Percentiles rank a stretch among this genome's conserved stretches.
Conservation (phyloP, 768 basidiomycete species). For the Glaciozyma antarctica region DNA sequence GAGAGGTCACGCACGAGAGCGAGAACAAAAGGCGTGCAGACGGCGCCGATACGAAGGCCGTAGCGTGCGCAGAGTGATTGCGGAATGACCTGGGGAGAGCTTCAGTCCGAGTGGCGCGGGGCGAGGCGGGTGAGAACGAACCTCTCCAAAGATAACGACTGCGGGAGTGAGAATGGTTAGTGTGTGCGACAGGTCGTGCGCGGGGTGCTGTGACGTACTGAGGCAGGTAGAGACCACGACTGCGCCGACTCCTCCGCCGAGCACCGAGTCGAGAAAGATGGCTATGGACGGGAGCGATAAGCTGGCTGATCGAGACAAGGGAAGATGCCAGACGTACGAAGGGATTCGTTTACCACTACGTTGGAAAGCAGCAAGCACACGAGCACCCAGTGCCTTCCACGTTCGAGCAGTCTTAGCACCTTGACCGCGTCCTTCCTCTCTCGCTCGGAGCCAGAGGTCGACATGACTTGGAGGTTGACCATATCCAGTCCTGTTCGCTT, state of each 20-base stretch:
- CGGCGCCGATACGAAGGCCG: conserved; percentile 65
- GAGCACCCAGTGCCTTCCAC: conserved; percentile 84
- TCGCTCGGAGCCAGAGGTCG: conserved; percentile 26
- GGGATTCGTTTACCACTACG: conserved; percentile 49
- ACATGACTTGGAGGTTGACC: conserved; percentile 31
- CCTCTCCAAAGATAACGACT: conserved; percentile 44
- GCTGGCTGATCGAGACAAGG: not conserved
- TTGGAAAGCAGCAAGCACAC: conserved; percentile 83
- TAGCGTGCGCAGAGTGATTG: conserved; percentile 86
- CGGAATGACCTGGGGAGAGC: conserved; percentile 65
- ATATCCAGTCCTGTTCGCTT: conserved; percentile 8
- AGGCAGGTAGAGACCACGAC: conserved; percentile 74
- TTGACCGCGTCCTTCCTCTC: conserved; percentile 39
- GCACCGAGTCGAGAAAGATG: conserved; percentile 47
- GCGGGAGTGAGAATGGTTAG: not conserved
- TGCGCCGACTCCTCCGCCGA: conserved; percentile 67
- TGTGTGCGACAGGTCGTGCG: not conserved
- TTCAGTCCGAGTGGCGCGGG: conserved; percentile 32
- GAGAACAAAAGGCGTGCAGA: conserved; percentile 61
- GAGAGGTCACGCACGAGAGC: conserved; percentile 48
- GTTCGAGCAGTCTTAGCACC: conserved; percentile 50
- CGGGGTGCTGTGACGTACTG: conserved; percentile 33
- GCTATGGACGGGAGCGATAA: conserved; percentile 14
- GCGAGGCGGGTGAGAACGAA: too few species aligned
- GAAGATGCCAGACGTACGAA: conserved; percentile 27